These are phyloP conservation scores for Arthromyces matolae DNA, from an alignment of 768 basidiomycete species.

Conservation along the genomic window DNA sequence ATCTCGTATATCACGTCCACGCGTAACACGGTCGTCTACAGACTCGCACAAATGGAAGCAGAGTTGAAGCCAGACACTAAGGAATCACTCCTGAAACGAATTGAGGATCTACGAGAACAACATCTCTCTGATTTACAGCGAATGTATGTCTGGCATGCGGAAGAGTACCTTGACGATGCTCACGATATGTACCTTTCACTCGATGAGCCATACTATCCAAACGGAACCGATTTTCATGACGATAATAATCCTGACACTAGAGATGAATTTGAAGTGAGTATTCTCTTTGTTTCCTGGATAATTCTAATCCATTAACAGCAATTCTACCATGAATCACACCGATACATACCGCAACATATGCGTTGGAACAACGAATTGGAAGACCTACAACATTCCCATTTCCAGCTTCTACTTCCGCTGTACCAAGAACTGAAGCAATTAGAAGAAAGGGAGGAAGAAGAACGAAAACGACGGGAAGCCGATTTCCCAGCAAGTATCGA, in stretches of 20 bases:
- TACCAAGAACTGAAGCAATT: constrained; percentile 15
- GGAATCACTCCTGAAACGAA: constrained; percentile 22
- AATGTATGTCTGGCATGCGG: constrained; percentile 33
- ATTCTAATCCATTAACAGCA: constrained; percentile 13
- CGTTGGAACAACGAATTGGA: constrained; percentile 30
- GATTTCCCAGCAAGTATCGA: constrained; percentile 32
- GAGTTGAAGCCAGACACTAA: constrained; percentile 27
- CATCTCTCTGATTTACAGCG: constrained; percentile 34
- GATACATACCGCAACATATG: constrained; percentile 11
- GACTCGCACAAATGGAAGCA: constrained; percentile 34
- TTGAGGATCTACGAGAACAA: constrained; percentile 26
- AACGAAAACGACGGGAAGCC: constrained; percentile 21
- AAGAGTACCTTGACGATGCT: constrained; percentile 33
- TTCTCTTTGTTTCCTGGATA: neutral
- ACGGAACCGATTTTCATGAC: constrained; percentile 7
- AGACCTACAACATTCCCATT: constrained; percentile 28
- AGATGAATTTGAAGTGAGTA: constrained; percentile 18
- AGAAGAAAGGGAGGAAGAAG: constrained; percentile 21
- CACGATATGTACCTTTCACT: constrained; percentile 30
- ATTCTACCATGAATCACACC: constrained; percentile 23
- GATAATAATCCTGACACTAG: too few relatives aligned
- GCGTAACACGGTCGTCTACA: constrained; percentile 11
- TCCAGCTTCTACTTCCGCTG: constrained; percentile 23
- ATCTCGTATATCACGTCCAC: neutral
- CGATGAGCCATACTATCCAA: constrained; percentile 18